Evolutionary conservation across 352 stramenopile species (phyloP), one percentile per base, ranked within the genome.

Genomic region (Phytophthora pseudosyringae): DNA sequence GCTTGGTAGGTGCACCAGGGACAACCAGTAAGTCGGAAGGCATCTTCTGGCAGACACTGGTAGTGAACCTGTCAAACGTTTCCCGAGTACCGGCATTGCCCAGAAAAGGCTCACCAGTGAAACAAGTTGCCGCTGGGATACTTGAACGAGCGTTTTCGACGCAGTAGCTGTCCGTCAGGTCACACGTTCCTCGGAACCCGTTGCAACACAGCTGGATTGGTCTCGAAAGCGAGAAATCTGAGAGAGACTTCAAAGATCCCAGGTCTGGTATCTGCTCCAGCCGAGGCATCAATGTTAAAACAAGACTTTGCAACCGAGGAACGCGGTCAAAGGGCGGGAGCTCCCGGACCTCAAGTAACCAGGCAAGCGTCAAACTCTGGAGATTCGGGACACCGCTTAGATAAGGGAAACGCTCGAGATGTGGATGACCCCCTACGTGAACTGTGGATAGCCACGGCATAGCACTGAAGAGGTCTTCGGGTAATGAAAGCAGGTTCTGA

Each of bases 311-410:
- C 25, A 72, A 38, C 13, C 18, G 16, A 26, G 49, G 51, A 31
- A 72, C 1, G 6, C 28, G 3, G 4, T 64, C 50, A 38, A 72
- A 50, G 15, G 44, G 13, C 12, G 57, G 64, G 3, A 67, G 41
- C 4, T 52, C 43, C 9, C 28, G 31, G 10, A 72, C 5, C 31
- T 15, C 13, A 29, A 64, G 46, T 15, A 68, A 8, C 36, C 49
- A 59, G 10, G 49, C 64, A 8, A 72, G 50, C 13, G 56, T 66
- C 36, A 72, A 45, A 31, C 33, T 55, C 25, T 72, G 40, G 16
- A 72, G 58, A 60, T 72, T 67, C 7, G 64, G 58, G 15, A 64
- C 64, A 11, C 64, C 64, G 31, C n/a, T 63, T 16, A 72, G 51
- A 21, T 28, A 15, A 9, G 64, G 64, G 29, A 72, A 16, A 13